phyloP scores from a whole-genome alignment of 495 filamentous ascomycete genomes.

The Penicillium roqueforti region DNA sequence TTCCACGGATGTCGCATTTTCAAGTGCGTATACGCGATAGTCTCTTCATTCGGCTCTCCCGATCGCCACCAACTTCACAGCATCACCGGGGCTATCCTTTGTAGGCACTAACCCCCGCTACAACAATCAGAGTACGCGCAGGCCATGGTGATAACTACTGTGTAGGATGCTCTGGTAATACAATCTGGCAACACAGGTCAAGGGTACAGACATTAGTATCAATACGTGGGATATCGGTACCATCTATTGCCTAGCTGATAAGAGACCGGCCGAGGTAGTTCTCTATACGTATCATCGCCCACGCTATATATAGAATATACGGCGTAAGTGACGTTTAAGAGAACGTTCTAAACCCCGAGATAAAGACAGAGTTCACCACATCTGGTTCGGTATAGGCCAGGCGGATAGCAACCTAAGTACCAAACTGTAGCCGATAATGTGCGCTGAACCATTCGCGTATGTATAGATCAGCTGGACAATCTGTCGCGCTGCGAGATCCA shows the following conservation, averaged over 20 bases:
- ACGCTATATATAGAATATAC: constrained; percentile 6
- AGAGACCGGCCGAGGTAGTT: constrained; percentile 3
- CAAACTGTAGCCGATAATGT: constrained; percentile 16
- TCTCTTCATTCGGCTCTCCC: not conserved
- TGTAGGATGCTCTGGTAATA: not conserved
- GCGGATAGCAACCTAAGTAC: constrained; percentile 11
- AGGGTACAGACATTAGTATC: constrained; percentile 1
- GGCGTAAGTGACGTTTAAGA: not conserved
- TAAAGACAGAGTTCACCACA: not conserved
- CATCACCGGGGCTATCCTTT: not conserved
- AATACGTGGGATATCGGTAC: constrained; percentile 5
- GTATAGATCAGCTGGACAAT: constrained; percentile 5
- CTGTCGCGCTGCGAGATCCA: constrained; percentile 3
- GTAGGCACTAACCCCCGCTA: not conserved
- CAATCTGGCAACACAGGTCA: not conserved
- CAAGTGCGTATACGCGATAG: constrained; percentile 10
- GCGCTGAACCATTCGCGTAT: constrained; percentile 10
- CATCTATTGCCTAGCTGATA: constrained; percentile 14
- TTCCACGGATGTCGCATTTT: constrained; percentile 17
- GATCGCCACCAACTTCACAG: constrained; percentile 2
- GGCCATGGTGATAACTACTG: not conserved
- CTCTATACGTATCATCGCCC: constrained; percentile 6
- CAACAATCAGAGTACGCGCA: constrained; percentile 8
- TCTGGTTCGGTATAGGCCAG: constrained; percentile 8
- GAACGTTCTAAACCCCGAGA: constrained; percentile 5